Base-by-base conservation (phyloP, 2,329 filamentous ascomycete species). In the Penicillium sp. region DNA sequence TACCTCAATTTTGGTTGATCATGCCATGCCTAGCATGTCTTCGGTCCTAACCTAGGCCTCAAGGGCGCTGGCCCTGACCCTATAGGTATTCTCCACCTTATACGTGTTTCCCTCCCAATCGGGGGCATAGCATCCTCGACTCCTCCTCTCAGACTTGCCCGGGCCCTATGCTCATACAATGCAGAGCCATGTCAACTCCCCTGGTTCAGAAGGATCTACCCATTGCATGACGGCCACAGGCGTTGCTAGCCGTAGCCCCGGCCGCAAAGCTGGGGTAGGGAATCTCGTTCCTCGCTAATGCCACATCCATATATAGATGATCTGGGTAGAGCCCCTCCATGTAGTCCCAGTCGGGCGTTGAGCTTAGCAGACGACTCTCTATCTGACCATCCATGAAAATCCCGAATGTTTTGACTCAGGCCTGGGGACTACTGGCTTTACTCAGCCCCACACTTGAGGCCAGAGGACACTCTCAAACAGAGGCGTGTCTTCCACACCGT, bases 301-400 rank as follows among this genome's bases (percentile, higher is more conserved):
- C 8, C 1, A n/a, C 25, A n/a, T 28, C 7, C 42, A 38, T 37
- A 41, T 46, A 46, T 48, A 28, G 37, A 7, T 16, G 37, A n/a
- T 9, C n/a, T 3, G 8, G 10, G 18, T 16, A 31, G n/a, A 16
- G 2, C 22, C 4, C 4, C 5, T 6, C 4, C 5, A 16, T 25
- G 16, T 4, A 4, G 3, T 19, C 22, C 22, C 22, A 7, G 9
- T n/a, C n/a, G n/a, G n/a, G n/a, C 18, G 8, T 16, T 16, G 11
- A 31, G 6, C 11, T 12, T 19, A 36, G 11, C 22, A 16, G 27
- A 11, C 27, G 14, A 14, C 19, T n/a, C 34, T 42, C 39, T 35
- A 30, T n/a, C n/a, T n/a, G n/a, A n/a, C n/a, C n/a, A n/a, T n/a
- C 27, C 12, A 66, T 67, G 63, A 67, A 60, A 52, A 34, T 64